A percentile compares a stretch with the other conserved stretches of the same genome.
These are phyloP conservation scores for Wakefieldia striispora DNA, from an alignment of 768 basidiomycete genomes.

Conservation along the genomic window DNA sequence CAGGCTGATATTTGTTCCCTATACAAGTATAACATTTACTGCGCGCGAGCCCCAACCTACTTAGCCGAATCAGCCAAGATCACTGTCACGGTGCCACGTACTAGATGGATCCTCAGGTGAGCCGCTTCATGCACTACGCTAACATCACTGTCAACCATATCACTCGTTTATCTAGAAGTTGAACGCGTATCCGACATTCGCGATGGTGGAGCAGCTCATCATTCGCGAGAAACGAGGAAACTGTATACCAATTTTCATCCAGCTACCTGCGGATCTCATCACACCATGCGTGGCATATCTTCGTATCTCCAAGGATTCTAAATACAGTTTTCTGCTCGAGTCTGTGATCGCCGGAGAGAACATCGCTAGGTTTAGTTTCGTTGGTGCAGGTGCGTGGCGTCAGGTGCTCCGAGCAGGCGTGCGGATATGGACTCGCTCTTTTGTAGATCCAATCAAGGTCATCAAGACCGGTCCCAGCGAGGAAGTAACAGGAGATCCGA, in stretches of 20 bases:
- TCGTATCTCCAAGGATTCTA: conserved; percentile 86
- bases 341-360: conserved; percentile 89
- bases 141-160: conserved; percentile 51
- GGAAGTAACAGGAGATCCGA: conserved; percentile 84
- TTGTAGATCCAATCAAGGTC: conserved; percentile 86
- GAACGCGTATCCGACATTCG: conserved; percentile 66
- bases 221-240: conserved; percentile 84
- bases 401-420: not conserved
- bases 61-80: too few species aligned
- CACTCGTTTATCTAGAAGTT: conserved; percentile 56
- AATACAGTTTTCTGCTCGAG: conserved; percentile 94
- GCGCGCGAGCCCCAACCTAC: not conserved
- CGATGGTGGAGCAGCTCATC: conserved; percentile 74
- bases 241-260: conserved; percentile 88
- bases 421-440: not conserved
- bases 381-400: conserved; percentile 77
- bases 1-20: not conserved
- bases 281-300: conserved; percentile 98
- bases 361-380: conserved; percentile 91
- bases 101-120: conserved; percentile 55
- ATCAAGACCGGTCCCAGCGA: conserved; percentile 85
- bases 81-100: not conserved
- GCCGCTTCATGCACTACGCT: conserved; percentile 5
- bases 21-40: conserved; percentile 11
- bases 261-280: conserved; percentile 92